Conservation (phyloP, 805 yeast species). For the Saturnispora halmiae region DNA sequence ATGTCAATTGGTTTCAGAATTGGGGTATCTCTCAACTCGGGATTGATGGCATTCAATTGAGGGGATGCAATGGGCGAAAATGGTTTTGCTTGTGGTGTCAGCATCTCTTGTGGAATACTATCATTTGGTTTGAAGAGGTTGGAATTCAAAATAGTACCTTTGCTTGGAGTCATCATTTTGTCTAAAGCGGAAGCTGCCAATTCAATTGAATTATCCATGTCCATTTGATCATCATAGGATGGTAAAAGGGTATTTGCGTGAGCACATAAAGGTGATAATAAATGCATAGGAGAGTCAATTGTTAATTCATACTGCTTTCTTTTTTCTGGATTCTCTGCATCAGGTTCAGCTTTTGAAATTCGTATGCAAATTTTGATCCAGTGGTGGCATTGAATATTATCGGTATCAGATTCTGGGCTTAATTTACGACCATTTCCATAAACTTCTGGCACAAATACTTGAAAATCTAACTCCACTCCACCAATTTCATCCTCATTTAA, state of each 20-base stretch:
- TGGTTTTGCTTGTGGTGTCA: conserved; percentile 62
- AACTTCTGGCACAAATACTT: conserved; percentile 71
- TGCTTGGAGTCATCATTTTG: conserved; percentile 22
- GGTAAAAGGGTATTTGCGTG: conserved; percentile 76
- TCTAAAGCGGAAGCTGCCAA: conserved; percentile 14
- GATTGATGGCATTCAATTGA: conserved; percentile 23
- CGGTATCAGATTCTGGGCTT: conserved; percentile 81
- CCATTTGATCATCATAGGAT: conserved; percentile 40
- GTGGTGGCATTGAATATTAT: conserved; percentile 79
- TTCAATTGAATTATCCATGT: conserved; percentile 8
- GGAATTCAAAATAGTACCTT: conserved; percentile 29
- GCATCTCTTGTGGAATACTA: conserved; percentile 34
- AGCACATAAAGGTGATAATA: conserved; percentile 66
- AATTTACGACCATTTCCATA: conserved; percentile 47
- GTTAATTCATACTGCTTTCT: conserved; percentile 90
- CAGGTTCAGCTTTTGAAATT: conserved; percentile 57
- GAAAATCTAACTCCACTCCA: conserved; percentile 76
- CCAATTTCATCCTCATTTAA: conserved; percentile 42
- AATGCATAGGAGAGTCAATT: conserved; percentile 89
- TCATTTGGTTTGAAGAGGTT: conserved; percentile 48
- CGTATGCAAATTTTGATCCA: conserved; percentile 90
- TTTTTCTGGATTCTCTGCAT: conserved; percentile 36
- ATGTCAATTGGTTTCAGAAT: conserved; percentile 14
- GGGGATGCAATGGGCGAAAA: conserved; percentile 37
- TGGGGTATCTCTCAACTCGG: conserved; percentile 20